Base-by-base conservation (phyloP, 2,329 filamentous ascomycete species). In the Talaromyces piceae region DNA sequence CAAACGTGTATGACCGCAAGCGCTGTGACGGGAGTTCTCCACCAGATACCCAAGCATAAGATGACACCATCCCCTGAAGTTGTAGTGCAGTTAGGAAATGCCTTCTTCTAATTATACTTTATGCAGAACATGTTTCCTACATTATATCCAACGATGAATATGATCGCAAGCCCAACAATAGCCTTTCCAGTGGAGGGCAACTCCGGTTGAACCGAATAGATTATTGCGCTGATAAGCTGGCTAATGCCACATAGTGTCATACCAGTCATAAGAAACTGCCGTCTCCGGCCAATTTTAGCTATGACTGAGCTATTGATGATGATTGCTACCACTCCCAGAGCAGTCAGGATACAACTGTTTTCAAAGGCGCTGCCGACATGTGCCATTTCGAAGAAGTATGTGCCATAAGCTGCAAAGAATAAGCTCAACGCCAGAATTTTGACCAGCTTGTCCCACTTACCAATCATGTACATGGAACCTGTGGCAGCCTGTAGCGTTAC, bases 301-400 rank as follows among this genome's bases (percentile, higher is more conserved):
- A 81, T 75, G 53, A 81, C 70, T 44, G 73, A 61, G 47, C 70
- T 76, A 61, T 81, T 82, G 58, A 77, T 61, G 6, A 79, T 58
- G 53, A 81, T 77, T 9, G 77, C 77, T n/a, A 77, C 59, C 16
- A 80, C 77, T 13, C 78, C 78, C 45, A 80, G 72, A 5, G 72
- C 73, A 26, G 69, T 74, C 12, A 81, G 69, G 43, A 81, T 78
- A 59, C 79, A 80, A 12, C 74, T 69, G 64, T 81, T 81, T 58
- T 76, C 74, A 59, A 82, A 82, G 7, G 78, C 72, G 45, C 77
- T 71, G 28, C 74, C 70, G 4, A 82, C 76, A 43, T 75, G 70
- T 30, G 79, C 77, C 75, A 81, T 81, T 58, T 77, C 72, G 60
- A 82, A 79, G 69, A 82, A 82, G 62, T 82, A 82, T 1, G 78